These are phyloP conservation scores for Epichloe sylvatica DNA, from an alignment of 2,329 filamentous ascomycete genomes.

Conservation along the genomic window DNA sequence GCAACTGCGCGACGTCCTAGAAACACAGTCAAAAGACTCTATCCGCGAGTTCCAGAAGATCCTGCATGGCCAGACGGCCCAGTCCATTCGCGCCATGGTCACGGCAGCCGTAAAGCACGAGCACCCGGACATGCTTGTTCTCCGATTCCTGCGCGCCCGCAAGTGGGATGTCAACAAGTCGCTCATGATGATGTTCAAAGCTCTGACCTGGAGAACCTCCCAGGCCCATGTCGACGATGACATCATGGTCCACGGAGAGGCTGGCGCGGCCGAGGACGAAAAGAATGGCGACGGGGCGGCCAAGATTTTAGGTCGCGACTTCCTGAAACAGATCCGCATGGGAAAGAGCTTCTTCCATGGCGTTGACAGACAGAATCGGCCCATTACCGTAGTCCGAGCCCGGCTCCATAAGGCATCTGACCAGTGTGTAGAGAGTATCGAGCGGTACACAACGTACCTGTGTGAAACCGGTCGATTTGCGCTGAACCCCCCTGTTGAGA, in stretches of 20 bases:
- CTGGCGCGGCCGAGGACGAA: conserved; percentile 15
- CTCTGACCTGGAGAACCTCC: conserved; percentile 23
- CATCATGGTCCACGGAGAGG: conserved; percentile 21
- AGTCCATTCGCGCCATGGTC: conserved; percentile 8
- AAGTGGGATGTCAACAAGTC: conserved; percentile 27
- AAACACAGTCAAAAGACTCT: not conserved
- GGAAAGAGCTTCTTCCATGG: conserved; percentile 27
- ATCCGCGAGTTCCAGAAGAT: conserved; percentile 2
- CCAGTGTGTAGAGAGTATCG: conserved; percentile 21
- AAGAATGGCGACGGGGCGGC: conserved; percentile 10
- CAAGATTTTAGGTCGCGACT: conserved; percentile 8
- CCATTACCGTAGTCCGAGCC: conserved; percentile 23
- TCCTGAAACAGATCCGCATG: conserved; percentile 23
- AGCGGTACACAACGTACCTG: conserved; percentile 24
- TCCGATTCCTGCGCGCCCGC: conserved; percentile 26
- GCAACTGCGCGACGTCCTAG: conserved; percentile 1
- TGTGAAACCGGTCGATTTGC: conserved; percentile 19
- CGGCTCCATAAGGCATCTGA: conserved; percentile 18
- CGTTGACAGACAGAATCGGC: conserved; percentile 19
- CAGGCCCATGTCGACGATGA: conserved; percentile 18
- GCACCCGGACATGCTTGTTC: conserved; percentile 23
- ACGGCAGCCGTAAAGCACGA: conserved; percentile 11
- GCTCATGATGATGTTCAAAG: conserved; percentile 24
- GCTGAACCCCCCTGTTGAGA: conserved; percentile 9
- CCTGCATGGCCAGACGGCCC: conserved; percentile 1